Evolutionary conservation across 2,329 filamentous ascomycete genomes (phyloP).

Genomic region (Arthrobotrys megalospora): DNA sequence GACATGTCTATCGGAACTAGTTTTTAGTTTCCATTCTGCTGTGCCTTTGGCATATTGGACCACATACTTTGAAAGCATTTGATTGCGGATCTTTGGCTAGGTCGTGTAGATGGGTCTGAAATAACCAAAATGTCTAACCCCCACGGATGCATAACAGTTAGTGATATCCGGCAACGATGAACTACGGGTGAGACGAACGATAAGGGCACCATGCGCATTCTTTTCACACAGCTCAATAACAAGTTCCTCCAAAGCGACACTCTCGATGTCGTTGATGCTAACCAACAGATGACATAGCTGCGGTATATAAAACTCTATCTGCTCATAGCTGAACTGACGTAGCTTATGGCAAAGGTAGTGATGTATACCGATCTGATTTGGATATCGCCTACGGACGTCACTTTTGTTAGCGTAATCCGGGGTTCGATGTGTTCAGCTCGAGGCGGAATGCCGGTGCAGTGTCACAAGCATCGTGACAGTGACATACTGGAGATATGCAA

Average conservation of each 20-base stretch:
- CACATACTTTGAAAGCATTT: constrained; percentile 74
- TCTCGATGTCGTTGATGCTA: constrained; percentile 85
- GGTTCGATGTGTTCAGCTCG: constrained; percentile 36
- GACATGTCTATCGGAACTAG: constrained; percentile 76
- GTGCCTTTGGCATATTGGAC: neutral
- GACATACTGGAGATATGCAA: constrained; percentile 88
- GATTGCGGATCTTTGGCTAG: constrained; percentile 82
- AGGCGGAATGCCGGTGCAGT: constrained; percentile 63
- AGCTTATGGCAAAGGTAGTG: constrained; percentile 91
- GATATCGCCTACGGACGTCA: constrained; percentile 78
- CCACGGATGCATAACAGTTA: constrained; percentile 20
- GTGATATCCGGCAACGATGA: constrained; percentile 59
- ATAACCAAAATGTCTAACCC: constrained; percentile 86
- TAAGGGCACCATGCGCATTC: constrained; percentile 84
- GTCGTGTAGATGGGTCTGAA: constrained; percentile 89
- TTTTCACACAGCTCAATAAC: constrained; percentile 88
- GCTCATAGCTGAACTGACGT: constrained; percentile 88
- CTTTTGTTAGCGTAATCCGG: constrained; percentile 61
- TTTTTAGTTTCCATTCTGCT: neutral
- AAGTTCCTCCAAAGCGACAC: constrained; percentile 91
- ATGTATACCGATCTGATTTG: constrained; percentile 90
- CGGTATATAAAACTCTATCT: constrained; percentile 92
- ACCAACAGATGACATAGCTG: constrained; percentile 90
- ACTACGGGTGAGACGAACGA: constrained; percentile 73
- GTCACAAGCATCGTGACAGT: constrained; percentile 67